Percentiles rank a stretch among this genome's conserved stretches.
Conservation (phyloP, 73 alveolate genomes). For the Blepharisma stoltei region DNA sequence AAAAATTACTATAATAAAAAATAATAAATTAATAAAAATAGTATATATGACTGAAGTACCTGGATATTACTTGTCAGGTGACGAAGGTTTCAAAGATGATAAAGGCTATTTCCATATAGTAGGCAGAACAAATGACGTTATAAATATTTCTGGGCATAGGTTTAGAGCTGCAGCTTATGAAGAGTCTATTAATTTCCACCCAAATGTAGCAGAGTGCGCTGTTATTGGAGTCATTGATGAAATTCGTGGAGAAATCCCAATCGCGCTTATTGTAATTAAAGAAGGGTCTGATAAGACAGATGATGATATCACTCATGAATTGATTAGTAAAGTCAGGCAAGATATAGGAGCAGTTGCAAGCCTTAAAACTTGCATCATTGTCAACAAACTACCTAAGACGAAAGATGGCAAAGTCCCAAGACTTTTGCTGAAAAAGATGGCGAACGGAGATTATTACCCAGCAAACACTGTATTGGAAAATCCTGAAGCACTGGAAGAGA, state of each 20-base stretch:
- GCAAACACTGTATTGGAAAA: no score
- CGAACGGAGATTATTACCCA: background rate
- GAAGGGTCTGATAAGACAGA: constrained; percentile 50
- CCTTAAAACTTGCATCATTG: constrained; percentile 66
- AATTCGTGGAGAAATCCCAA: constrained; percentile 93
- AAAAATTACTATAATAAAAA: no score
- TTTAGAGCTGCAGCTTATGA: constrained; percentile 81
- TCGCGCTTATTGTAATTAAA: constrained; percentile 87
- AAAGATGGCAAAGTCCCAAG: constrained; percentile 90
- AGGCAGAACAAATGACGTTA: constrained; percentile 86
- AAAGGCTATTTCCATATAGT: constrained; percentile 74
- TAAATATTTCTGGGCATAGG: constrained; percentile 92
- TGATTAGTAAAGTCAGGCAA: constrained; percentile 51
- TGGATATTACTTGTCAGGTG: constrained; percentile 94
- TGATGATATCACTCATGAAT: constrained; percentile 51
- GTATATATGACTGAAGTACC: constrained; percentile 89
- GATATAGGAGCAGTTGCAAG: constrained; percentile 93
- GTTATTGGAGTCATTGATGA: constrained; percentile 91
- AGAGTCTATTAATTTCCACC: constrained; percentile 72
- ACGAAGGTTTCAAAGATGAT: constrained; percentile 86
- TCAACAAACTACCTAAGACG: constrained; percentile 94
- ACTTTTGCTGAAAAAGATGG: background rate
- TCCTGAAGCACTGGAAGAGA: no score
- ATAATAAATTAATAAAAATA: no score
- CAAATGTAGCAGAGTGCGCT: constrained; percentile 91